Evolutionary conservation across 192 early-diverging fungal species (phyloP).

Genomic region (Entomortierella lignicola): DNA sequence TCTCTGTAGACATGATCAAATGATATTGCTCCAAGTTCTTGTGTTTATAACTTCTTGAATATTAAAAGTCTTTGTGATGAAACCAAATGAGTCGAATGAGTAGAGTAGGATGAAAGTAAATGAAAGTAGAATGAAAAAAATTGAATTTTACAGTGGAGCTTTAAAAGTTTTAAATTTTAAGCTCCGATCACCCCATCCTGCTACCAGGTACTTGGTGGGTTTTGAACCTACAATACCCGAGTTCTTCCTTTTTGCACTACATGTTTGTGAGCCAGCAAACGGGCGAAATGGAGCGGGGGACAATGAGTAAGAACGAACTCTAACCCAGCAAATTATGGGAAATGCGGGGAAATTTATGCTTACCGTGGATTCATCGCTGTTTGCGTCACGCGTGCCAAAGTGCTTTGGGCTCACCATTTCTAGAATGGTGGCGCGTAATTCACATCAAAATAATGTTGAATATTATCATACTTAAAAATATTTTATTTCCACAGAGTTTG

Average conservation of each 20-base stretch:
- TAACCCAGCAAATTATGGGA: neutral
- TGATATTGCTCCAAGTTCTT: no score
- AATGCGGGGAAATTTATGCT: neutral
- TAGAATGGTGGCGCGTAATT: neutral
- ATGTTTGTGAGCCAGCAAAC: no score
- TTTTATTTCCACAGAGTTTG: neutral
- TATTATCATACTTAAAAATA: neutral
- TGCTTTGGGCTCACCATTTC: neutral
- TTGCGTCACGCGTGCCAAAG: neutral
- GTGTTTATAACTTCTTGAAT: no score
- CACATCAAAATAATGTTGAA: neutral
- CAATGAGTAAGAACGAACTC: neutral
- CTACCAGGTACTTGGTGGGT: no score
- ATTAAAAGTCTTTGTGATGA: no score
- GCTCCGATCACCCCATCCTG: neutral
- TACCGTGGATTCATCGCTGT: neutral
- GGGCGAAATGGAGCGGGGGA: no score
- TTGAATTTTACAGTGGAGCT: neutral
- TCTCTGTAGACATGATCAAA: neutral
- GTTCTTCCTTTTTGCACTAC: no score
- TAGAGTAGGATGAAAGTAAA: neutral
- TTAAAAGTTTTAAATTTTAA: neutral
- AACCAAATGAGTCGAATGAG: neutral
- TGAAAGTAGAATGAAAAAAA: slow-evolving; percentile 2
- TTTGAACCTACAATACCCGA: no score